Base-by-base conservation (phyloP, 176 grass and related monocot genomes). In the Oryza brachyantha region DNA sequence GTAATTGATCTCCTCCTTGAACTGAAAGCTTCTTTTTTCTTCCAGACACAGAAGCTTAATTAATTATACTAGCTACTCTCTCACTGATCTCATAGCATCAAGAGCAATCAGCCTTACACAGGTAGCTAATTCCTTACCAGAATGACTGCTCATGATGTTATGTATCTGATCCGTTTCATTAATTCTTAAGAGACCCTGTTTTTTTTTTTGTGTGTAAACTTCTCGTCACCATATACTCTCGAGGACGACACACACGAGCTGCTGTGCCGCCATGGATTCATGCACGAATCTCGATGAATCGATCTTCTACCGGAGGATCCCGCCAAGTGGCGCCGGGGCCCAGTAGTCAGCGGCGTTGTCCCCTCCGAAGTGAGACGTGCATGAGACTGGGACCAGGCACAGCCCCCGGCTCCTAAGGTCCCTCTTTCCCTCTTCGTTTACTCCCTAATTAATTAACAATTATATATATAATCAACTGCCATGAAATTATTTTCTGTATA, bases 111-210 rank as follows among this genome's bases (percentile, higher is more conserved):
- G 78, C 74, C 94, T 94, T 88, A 75, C 64, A 79, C 64, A 79
- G 43, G 41, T 79, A 72, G 22, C 34, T 75, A n/a, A n/a, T 42
- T 72, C 43, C 34, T 41, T 58, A 58, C 41, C 43, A 85, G 95
- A 94, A 83, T 97, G 95, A 97, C 89, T 92, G 95, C 89, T 97
- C 92, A 85, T 97, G 95, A 97, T 97, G 78, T 86, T 97, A 97
- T 97, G 94, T 82, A 64, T 29, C n/a, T n/a, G n/a, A n/a, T n/a
- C n/a, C n/a, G n/a, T n/a, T n/a, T n/a, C n/a, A n/a, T n/a, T n/a
- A 48, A 29, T 74, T 70, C 68, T 73, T 2, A 66, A 66, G 35
- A 55, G 32, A 37, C 16, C 29, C 29, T 36, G 32, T 37, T 22
- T 78, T 55, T n/a, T n/a, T n/a, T n/a, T n/a, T n/a, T n/a, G n/a